Evolutionary conservation across 352 stramenopile genomes (phyloP), one percentile per base, ranked within the genome.

Genomic region (Phytophthora parvispora): DNA sequence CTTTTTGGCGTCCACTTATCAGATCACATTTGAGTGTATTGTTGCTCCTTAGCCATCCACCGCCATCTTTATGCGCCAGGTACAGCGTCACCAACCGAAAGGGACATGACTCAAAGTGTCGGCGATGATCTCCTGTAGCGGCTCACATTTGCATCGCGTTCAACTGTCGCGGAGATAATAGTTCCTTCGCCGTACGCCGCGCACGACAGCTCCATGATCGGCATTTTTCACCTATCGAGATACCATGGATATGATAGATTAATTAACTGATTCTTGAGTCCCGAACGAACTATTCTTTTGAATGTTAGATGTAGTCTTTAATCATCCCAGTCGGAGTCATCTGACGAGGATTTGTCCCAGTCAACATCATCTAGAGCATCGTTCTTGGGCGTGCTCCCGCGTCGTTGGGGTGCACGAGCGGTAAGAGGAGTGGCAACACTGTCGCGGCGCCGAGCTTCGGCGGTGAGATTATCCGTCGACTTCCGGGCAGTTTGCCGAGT

Each of bases 281-380:
- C n/a, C n/a, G n/a, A n/a, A n/a, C n/a, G n/a, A n/a, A n/a, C n/a
- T n/a, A n/a, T n/a, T n/a, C n/a, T n/a, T n/a, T n/a, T n/a, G n/a
- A n/a, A n/a, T n/a, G n/a, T n/a, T n/a, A n/a, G n/a, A n/a, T n/a
- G n/a, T n/a, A n/a, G n/a, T n/a, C 15, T 3, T 77, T 25, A 89
- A 28, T 86, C 75, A 42, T 89, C 80, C 80, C 80, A 89, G 27
- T 84, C 77, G 9, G 77, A 86, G 43, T 78, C 77, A 42, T 75
- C 68, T 12, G 59, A 71, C 20, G 76, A 81, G 31, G 80, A 88
- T 29, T 80, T 71, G 51, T 89, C 80, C 80, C 80, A 89, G 12
- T 89, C 76, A 59, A 71, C 55, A 32, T 72, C 71, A 59, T 70
- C 55, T 13, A 74, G 34, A 24, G 9, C 57, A 32, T 70, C 29